These are phyloP conservation scores for Paraleonurus japonicus DNA, from an alignment of 257 asterid genomes.

Conservation along the genomic window DNA sequence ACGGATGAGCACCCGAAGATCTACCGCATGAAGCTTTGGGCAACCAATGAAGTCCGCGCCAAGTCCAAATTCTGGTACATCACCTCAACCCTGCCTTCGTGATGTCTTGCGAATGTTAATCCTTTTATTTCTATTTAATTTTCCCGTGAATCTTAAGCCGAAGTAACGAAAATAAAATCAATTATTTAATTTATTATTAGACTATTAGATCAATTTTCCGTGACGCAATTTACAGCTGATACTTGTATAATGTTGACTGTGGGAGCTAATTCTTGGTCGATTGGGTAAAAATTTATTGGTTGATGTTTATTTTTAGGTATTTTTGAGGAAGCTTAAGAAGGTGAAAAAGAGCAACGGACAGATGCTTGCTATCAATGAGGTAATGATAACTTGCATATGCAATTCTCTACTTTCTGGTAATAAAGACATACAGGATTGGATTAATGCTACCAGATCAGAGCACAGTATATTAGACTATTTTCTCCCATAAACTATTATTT, in stretches of 20 bases:
- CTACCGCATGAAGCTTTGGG: constrained; percentile 96
- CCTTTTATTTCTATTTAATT: not conserved
- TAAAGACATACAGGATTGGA: not conserved
- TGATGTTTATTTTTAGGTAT: constrained; percentile 49
- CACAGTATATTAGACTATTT: not conserved
- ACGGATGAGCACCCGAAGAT: constrained; percentile 80
- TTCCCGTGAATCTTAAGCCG: not conserved
- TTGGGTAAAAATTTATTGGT: not conserved
- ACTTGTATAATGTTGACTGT: not conserved
- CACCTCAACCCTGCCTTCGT: not conserved
- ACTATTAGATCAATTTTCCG: not conserved
- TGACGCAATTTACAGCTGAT: not conserved
- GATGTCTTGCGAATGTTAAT: not conserved
- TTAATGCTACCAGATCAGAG: not conserved
- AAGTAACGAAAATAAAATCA: not conserved
- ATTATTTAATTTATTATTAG: not conserved
- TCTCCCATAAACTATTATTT: not conserved
- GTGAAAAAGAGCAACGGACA: constrained; percentile 91
- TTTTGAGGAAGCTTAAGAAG: constrained; percentile 87
- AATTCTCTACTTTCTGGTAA: not conserved
- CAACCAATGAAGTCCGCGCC: constrained; percentile 91
- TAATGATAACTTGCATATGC: constrained; percentile 1
- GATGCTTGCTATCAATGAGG: constrained; percentile 91
- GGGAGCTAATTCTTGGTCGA: not conserved
- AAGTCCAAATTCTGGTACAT: constrained; percentile 81